Evolutionary conservation across 106 monocot species (phyloP), one percentile per base, ranked within the genome.

Genomic region (Allium sativum): DNA sequence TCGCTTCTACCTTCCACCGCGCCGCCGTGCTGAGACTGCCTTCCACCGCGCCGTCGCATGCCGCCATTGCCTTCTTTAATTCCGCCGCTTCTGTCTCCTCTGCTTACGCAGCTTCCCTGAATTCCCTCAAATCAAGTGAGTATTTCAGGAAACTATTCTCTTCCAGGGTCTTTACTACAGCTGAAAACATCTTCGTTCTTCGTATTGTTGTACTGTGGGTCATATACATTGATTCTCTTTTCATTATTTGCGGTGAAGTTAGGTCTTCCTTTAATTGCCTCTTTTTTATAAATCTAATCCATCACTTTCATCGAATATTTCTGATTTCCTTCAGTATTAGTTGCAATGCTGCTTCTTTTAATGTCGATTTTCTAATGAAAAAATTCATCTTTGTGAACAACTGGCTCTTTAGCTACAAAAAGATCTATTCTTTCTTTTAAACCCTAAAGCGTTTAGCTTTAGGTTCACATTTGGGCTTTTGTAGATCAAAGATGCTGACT

Each of bases 221-320:
- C 17, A 58, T 58, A 10, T 65, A 45, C 20, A 17, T 53, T 64
- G 64, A 57, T 74, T 74, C 58, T 61, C 56, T 74, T 62, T 50
- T 59, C 40, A 69, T 62, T 48, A 57, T 43, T 61, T 42, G 60
- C 55, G 78, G 78, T 74, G 78, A 66, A 68, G 74, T 82, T 71
- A 31, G 78, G 71, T 82, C 50, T 42, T 19, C 9, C 42, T 64
- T 73, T 53, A 73, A 73, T 65, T 68, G 66, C 18, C 66, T 56
- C 6, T 50, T 52, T 44, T 45, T 66, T 62, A 3, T 50, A 46
- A 60, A 42, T 65, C 40, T 19, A 52, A 44, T 44, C 52, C 15
- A 15, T 45, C 65, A 10, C 31, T 21, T 52, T 56, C 47, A 22
- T 46, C 52, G 14, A 58, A 68, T 59, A 41, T 59, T 59, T 50